Base-by-base conservation (phyloP, 148 eudicot genomes). In the Beta vulgaris region DNA sequence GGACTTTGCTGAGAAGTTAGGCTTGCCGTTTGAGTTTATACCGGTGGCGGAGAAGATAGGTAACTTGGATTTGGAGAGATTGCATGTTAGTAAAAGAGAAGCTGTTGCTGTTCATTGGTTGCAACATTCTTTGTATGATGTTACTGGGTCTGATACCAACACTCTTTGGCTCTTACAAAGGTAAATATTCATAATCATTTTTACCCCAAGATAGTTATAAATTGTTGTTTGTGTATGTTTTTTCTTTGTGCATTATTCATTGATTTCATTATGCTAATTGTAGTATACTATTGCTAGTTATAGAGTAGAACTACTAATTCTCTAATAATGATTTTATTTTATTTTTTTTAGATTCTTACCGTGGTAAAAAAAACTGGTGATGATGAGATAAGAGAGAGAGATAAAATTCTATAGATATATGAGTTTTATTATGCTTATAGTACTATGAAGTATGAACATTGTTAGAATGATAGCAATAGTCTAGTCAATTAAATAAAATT, bases 51-150 rank as follows among this genome's bases (percentile, higher is more conserved):
- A 89, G 31, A 95, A 89, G 84, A 87, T 89, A 21, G 99, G 99
- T 36, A 89, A 88, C 37, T 65, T 95, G 81, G 89, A 87, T 44
- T 80, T 83, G 46, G 91, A 90, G 26, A 90, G 66, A 71, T 70
- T 95, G 84, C 89, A 87, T 62, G 91, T 95, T 12, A 87, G 88
- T 63, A 88, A 88, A 76, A 85, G 87, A 69, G 99, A 95, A 71
- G 97, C 97, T 21, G 91, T 95, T 26, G 97, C 97, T 12, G 93
- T 95, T 32, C 99, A 95, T 68, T 95, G 97, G 99, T 61, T 95
- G 80, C 99, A 91, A 67, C 99, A 95, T 84, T 95, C 96, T 3
- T 81, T 95, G 31, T 95, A 95, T 51, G 99, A 92, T 68, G 99
- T 95, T 62, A 95, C 97, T 37, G 99, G 89, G 2, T 90, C 96